Conservation (phyloP, 2,329 filamentous ascomycete species). For the Sarocladium strictum region DNA sequence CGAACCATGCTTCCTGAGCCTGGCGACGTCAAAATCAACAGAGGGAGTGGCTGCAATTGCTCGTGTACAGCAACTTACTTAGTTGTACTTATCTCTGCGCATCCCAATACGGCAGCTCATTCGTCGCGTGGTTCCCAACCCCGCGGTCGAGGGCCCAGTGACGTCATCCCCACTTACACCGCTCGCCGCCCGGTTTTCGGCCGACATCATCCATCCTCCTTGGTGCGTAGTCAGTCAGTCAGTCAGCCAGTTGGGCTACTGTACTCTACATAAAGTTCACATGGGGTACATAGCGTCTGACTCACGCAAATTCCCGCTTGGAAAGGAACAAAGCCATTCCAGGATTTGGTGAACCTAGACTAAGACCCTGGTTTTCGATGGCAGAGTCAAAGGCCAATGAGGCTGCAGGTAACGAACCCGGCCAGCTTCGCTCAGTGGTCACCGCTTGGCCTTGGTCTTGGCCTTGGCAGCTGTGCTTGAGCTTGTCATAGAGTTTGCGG, state of each 20-base stretch:
- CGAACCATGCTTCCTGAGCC: too few relatives aligned
- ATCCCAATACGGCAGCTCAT: neutral
- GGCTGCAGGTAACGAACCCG: neutral
- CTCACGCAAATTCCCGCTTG: neutral
- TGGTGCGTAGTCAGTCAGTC: neutral
- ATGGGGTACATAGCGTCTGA: too few relatives aligned
- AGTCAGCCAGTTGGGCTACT: too few relatives aligned
- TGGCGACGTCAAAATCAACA: too few relatives aligned
- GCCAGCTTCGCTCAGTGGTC: neutral
- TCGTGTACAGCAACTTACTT: too few relatives aligned
- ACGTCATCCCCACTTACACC: neutral
- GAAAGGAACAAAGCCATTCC: too few relatives aligned
- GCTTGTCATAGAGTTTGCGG: too few relatives aligned
- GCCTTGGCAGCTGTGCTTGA: neutral
- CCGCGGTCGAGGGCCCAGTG: neutral
- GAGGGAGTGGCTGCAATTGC: too few relatives aligned
- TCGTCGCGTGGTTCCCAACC: neutral
- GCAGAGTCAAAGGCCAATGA: neutral
- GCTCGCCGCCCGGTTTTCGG: neutral
- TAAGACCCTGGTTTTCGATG: constrained; percentile 1
- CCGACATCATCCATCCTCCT: neutral
- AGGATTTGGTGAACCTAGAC: too few relatives aligned
- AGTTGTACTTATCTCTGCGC: too few relatives aligned
- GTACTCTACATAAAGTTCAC: too few relatives aligned
- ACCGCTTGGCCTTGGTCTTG: neutral